Percentiles rank a stretch among this genome's conserved stretches.
These are phyloP conservation scores for Russula dissimulans DNA, from an alignment of 768 basidiomycete species.

Conservation along the genomic window DNA sequence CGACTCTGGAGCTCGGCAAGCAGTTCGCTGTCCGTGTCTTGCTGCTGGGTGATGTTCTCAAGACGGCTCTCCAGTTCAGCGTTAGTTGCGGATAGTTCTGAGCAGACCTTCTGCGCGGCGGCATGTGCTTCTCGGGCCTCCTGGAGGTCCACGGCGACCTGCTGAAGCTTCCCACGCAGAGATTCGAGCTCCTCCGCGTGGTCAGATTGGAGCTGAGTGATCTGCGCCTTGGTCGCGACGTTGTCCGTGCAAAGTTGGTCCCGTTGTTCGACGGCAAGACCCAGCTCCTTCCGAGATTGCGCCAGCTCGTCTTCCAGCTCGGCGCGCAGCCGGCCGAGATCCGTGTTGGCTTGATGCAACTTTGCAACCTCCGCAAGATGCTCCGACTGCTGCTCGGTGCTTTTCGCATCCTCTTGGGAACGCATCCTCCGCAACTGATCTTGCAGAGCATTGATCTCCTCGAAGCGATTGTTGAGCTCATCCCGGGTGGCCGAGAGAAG, in stretches of 20 bases:
- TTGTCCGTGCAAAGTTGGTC: conserved; percentile 3
- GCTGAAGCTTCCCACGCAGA: conserved; percentile 20
- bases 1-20: conserved; percentile 3
- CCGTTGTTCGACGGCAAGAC: conserved; percentile 10
- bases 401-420: conserved; percentile 2
- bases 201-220: conserved; percentile 7
- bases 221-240: conserved; percentile 3
- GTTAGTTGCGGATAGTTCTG: conserved; percentile 11
- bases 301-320: conserved; percentile 20
- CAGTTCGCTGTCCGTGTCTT: neutral
- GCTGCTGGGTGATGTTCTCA: neutral
- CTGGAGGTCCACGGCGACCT: conserved; percentile 18
- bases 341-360: conserved; percentile 13
- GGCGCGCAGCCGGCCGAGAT: conserved; percentile 6
- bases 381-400: neutral
- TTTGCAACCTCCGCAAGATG: conserved; percentile 9
- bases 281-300: conserved; percentile 19
- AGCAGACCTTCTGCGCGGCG: conserved; percentile 28
- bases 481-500: conserved; percentile 10
- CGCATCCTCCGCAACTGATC: conserved; percentile 12
- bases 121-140: conserved; percentile 14
- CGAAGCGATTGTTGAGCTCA: conserved; percentile 6
- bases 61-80: conserved; percentile 15
- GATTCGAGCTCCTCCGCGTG: conserved; percentile 19
- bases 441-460: conserved; percentile 9